These are phyloP conservation scores for Alternaria postmessia DNA, from an alignment of 2,329 filamentous ascomycete species.

Conservation along the genomic window DNA sequence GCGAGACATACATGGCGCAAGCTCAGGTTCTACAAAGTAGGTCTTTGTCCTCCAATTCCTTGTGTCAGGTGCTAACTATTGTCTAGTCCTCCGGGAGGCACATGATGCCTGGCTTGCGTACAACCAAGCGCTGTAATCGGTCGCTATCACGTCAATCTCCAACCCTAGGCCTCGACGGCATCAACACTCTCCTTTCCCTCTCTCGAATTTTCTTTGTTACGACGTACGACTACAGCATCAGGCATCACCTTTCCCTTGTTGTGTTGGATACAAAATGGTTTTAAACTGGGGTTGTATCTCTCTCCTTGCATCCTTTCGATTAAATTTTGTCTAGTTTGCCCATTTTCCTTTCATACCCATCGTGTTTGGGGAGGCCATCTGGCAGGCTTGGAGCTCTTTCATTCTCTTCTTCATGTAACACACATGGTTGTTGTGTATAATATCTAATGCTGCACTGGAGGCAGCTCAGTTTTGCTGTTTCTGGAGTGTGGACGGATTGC, in stretches of 20 bases:
- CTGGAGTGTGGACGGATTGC: constrained; percentile 2
- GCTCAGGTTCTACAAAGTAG: constrained; percentile 48
- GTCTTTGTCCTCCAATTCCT: constrained; percentile 2
- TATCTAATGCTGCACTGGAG: constrained; percentile 38
- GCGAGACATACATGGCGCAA: constrained; percentile 47
- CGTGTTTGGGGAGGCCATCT: constrained; percentile 12
- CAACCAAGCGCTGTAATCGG: constrained; percentile 31
- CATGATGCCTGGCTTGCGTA: constrained; percentile 50
- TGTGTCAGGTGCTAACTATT: constrained; percentile 21
- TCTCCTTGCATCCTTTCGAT: constrained; percentile 11
- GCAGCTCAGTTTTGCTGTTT: constrained; percentile 11
- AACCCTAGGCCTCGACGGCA: not conserved
- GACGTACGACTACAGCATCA: constrained; percentile 21
- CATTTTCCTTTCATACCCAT: constrained; percentile 21
- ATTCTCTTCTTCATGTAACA: constrained; percentile 11
- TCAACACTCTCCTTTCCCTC: constrained; percentile 14
- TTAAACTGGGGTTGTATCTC: constrained; percentile 8
- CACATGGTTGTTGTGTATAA: constrained; percentile 30
- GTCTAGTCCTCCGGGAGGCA: constrained; percentile 47
- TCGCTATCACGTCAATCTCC: not conserved
- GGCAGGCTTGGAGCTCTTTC: constrained; percentile 17
- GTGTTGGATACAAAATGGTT: constrained; percentile 19
- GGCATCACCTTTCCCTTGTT: constrained; percentile 16
- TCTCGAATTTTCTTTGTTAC: constrained; percentile 14
- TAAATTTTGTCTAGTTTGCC: constrained; percentile 1